These are phyloP conservation scores for Byssochlamys sp. DNA, from an alignment of 2,329 filamentous ascomycete genomes.

Conservation along the genomic window DNA sequence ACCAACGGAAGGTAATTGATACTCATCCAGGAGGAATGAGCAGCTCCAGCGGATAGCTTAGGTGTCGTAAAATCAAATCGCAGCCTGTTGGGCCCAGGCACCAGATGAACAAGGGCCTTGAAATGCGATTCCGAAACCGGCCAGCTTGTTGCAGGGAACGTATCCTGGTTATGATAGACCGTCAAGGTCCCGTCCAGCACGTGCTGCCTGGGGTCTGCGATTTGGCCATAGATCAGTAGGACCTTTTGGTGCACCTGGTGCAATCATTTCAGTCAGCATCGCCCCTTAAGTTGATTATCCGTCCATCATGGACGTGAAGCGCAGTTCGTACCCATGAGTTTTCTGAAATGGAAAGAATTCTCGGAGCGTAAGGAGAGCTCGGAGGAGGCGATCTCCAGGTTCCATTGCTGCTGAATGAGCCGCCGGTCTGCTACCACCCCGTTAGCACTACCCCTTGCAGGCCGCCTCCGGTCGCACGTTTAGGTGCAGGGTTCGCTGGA, in stretches of 20 bases:
- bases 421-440: slow-evolving; percentile 23
- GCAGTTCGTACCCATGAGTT: slow-evolving; percentile 65
- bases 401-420: slow-evolving; percentile 23
- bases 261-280: slow-evolving; percentile 11
- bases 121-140: slow-evolving; percentile 83
- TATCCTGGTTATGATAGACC: slow-evolving; percentile 72
- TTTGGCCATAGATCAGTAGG: slow-evolving; percentile 68
- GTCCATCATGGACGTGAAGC: not conserved
- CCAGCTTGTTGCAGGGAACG: slow-evolving; percentile 74
- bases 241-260: slow-evolving; percentile 81
- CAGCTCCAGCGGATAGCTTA: slow-evolving; percentile 58
- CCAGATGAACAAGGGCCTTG: slow-evolving; percentile 82
- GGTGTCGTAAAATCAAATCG: slow-evolving; percentile 80
- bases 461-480: not conserved
- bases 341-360: slow-evolving; percentile 67
- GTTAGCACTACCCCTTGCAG: not conserved
- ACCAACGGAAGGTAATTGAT: slow-evolving; percentile 77
- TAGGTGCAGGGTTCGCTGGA: not conserved
- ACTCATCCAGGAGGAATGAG: slow-evolving; percentile 71
- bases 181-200: slow-evolving; percentile 69
- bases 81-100: slow-evolving; percentile 78
- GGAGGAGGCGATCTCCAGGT: slow-evolving; percentile 46
- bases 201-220: slow-evolving; percentile 61
- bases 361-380: slow-evolving; percentile 70
- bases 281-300: not conserved